These are phyloP conservation scores for Trichoderma erinaceum DNA, from an alignment of 495 filamentous ascomycete genomes.

Conservation along the genomic window DNA sequence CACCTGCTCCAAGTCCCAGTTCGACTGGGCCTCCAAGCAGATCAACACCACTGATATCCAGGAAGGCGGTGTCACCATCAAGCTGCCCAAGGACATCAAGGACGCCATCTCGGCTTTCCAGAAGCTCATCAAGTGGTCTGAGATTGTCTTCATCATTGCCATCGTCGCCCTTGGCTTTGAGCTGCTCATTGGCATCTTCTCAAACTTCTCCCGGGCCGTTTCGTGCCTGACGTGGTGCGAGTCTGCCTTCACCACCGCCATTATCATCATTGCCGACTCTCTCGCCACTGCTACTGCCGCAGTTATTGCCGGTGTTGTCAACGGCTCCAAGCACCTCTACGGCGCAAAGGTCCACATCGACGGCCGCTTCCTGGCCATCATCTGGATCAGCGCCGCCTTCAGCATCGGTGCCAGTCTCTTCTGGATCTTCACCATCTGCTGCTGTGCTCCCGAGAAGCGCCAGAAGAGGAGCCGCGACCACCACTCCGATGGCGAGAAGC, in stretches of 20 bases:
- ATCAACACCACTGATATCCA: conserved; percentile 50
- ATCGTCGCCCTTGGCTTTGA: conserved; percentile 64
- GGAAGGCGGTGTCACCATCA: conserved; percentile 30
- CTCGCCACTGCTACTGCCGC: conserved; percentile 56
- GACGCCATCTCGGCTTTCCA: conserved; percentile 65
- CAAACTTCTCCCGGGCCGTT: conserved; percentile 44
- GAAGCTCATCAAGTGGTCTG: conserved; percentile 73
- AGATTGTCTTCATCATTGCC: conserved; percentile 67
- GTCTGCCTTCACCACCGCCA: conserved; percentile 49
- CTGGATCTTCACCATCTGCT: conserved; percentile 89
- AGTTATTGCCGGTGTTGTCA: conserved; percentile 62
- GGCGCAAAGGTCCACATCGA: conserved; percentile 58
- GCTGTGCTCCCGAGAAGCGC: conserved; percentile 55
- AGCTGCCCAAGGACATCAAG: conserved; percentile 56
- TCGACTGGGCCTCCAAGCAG: conserved; percentile 66
- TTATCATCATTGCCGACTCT: conserved; percentile 53
- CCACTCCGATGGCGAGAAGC: conserved; percentile 40
- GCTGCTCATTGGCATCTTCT: conserved; percentile 72
- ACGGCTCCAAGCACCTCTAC: conserved; percentile 58
- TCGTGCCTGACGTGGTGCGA: conserved; percentile 46
- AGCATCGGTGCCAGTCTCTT: conserved; percentile 66
- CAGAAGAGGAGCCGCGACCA: conserved; percentile 13
- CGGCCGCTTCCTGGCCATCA: conserved; percentile 56
- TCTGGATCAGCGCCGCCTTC: conserved; percentile 78
- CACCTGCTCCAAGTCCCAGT: conserved; percentile 56